These are phyloP conservation scores for Scedosporium apiospermum DNA, from an alignment of 2,329 filamentous ascomycete genomes.

Conservation along the genomic window DNA sequence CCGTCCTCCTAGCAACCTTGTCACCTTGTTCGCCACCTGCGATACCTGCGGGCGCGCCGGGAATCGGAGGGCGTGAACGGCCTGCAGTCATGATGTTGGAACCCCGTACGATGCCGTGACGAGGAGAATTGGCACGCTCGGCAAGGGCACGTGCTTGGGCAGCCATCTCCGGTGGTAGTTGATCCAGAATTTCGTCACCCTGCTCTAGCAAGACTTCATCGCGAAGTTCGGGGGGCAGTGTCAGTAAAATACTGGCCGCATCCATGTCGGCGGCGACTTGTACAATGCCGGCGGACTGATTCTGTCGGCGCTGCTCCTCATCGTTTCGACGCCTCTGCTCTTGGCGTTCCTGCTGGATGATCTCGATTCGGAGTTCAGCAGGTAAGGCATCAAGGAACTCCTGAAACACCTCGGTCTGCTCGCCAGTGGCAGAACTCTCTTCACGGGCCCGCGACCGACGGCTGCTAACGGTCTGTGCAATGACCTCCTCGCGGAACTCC, in stretches of 20 bases:
- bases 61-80: neutral
- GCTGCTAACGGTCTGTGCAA: constrained; percentile 79
- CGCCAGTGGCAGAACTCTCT: constrained; percentile 57
- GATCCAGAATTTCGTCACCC: constrained; percentile 76
- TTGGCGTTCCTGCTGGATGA: constrained; percentile 81
- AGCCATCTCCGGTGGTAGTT: constrained; percentile 75
- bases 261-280: constrained; percentile 65
- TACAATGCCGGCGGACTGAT: constrained; percentile 28
- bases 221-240: constrained; percentile 74
- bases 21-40: constrained; percentile 27
- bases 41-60: neutral
- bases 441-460: constrained; percentile 68
- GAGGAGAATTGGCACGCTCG: constrained; percentile 25
- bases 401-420: constrained; percentile 76
- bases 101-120: constrained; percentile 11
- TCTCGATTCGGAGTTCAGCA: constrained; percentile 78
- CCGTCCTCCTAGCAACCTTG: constrained; percentile 66
- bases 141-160: constrained; percentile 71
- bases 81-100: constrained; percentile 19
- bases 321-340: constrained; percentile 83
- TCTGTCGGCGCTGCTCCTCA: constrained; percentile 66
- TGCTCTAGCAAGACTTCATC: constrained; percentile 86
- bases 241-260: constrained; percentile 82
- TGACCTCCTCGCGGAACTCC: constrained; percentile 90
- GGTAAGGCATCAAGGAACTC: constrained; percentile 92